phyloP scores from a whole-genome alignment of 1,284 basidiomycete species.

The Fomes fomentarius region DNA sequence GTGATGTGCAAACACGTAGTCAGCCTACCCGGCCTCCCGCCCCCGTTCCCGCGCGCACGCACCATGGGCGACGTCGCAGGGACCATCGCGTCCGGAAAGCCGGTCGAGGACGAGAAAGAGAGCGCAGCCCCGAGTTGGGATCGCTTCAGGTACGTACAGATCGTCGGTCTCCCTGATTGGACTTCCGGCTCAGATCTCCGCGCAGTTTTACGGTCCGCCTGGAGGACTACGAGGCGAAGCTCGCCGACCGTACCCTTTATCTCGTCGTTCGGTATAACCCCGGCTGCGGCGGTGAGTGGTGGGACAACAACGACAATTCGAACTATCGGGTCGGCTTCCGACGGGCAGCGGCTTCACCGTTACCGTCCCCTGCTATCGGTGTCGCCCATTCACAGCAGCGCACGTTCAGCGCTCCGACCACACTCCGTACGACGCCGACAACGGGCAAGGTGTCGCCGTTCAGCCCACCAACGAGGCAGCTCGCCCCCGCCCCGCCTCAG shows the following conservation, averaged over 20 bases:
- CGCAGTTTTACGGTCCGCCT: slow-evolving; percentile 65
- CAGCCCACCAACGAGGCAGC: slow-evolving; percentile 14
- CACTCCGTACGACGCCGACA: slow-evolving; percentile 37
- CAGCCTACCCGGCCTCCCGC: slow-evolving; percentile 49
- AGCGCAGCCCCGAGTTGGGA: slow-evolving; percentile 32
- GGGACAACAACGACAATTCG: slow-evolving; percentile 87
- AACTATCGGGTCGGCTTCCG: slow-evolving; percentile 80
- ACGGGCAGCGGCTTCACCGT: slow-evolving; percentile 26
- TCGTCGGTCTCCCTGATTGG: slow-evolving; percentile 12
- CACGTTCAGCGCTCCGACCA: slow-evolving; percentile 40
- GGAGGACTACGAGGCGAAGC: slow-evolving; percentile 70
- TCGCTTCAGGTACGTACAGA: slow-evolving; percentile 37
- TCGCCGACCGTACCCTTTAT: slow-evolving; percentile 68
- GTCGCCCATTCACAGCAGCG: slow-evolving; percentile 34
- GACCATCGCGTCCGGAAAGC: slow-evolving; percentile 25
- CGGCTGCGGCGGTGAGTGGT: slow-evolving; percentile 65
- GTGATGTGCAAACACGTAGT: slow-evolving; percentile 72
- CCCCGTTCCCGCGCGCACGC: slow-evolving; percentile 38
- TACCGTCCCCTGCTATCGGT: slow-evolving; percentile 21
- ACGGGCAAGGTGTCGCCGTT: slow-evolving; percentile 26
- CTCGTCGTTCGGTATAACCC: slow-evolving; percentile 64
- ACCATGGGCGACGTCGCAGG: slow-evolving; percentile 40
- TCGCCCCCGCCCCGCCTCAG: slow-evolving; percentile 21
- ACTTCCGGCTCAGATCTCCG: slow-evolving; percentile 10
- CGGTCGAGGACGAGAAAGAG: slow-evolving; percentile 26